phyloP scores from a whole-genome alignment of 257 asterid genomes.

The Solanum pinnatisectum region DNA sequence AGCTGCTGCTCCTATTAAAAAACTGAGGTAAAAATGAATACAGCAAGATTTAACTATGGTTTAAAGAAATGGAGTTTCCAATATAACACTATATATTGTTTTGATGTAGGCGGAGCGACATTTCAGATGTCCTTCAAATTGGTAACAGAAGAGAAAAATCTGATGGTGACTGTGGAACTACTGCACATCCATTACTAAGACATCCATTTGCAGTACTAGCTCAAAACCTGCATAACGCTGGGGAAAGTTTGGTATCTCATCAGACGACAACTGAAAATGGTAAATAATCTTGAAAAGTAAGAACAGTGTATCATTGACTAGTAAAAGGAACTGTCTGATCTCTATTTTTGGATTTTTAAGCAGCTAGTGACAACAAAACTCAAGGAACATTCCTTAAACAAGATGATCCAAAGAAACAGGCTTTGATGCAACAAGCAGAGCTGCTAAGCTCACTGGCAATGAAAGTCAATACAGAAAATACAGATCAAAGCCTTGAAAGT shows the following conservation, averaged over 20 bases:
- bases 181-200: conserved; percentile 38
- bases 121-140: conserved; percentile 24
- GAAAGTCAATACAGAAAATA: conserved; percentile 70
- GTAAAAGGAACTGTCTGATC: not conserved
- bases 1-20: conserved; percentile 46
- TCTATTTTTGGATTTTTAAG: conserved; percentile 2
- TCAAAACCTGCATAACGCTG: conserved; percentile 37
- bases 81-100: not conserved
- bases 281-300: not conserved
- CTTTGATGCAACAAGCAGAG: conserved; percentile 91
- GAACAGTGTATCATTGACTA: not conserved
- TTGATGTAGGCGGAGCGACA: conserved; percentile 33
- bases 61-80: not conserved
- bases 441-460: conserved; percentile 84
- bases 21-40: conserved; percentile 46
- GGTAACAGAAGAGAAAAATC: conserved; percentile 25
- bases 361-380: conserved; percentile 40
- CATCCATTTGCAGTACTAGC: conserved; percentile 59
- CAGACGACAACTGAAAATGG: conserved; percentile 24
- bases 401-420: conserved; percentile 83
- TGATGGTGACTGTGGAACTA: conserved; percentile 31
- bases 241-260: conserved; percentile 22
- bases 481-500: conserved; percentile 70
- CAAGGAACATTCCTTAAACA: conserved; percentile 67
- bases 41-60: not conserved